Evolutionary conservation across 257 asterid genomes (phyloP).

Genomic region (Solanum okadae): DNA sequence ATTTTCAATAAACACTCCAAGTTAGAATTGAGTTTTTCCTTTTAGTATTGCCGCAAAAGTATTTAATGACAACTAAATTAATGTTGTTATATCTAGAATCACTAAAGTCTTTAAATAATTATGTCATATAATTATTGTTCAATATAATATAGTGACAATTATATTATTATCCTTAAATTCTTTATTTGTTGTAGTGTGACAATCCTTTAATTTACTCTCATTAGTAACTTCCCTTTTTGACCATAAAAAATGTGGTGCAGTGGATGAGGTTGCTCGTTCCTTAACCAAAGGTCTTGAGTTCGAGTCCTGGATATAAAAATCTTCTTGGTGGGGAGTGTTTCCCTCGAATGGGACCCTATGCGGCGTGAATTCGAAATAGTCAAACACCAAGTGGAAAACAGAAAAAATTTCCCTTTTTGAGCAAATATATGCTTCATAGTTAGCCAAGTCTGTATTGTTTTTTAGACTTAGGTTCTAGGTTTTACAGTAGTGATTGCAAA

Average conservation of each 20-base stretch:
- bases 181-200: neutral
- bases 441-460: neutral
- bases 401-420: neutral
- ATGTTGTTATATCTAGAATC: no score
- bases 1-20: neutral
- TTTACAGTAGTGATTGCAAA: neutral
- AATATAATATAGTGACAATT: no score
- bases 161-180: neutral
- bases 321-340: no score
- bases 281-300: no score
- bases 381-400: no score
- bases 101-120: neutral
- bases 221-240: neutral
- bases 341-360: no score
- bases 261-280: no score
- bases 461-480: neutral
- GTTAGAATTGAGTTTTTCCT: neutral
- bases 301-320: no score
- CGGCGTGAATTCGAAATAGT: no score
- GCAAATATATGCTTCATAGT: neutral
- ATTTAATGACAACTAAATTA: no score
- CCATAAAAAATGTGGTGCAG: no score
- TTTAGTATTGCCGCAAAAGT: neutral
- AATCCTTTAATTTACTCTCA: neutral
- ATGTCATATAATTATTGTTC: no score